Evolutionary conservation across 179 eudicot genomes (phyloP).

Genomic region (Sideroxylon spinosum): DNA sequence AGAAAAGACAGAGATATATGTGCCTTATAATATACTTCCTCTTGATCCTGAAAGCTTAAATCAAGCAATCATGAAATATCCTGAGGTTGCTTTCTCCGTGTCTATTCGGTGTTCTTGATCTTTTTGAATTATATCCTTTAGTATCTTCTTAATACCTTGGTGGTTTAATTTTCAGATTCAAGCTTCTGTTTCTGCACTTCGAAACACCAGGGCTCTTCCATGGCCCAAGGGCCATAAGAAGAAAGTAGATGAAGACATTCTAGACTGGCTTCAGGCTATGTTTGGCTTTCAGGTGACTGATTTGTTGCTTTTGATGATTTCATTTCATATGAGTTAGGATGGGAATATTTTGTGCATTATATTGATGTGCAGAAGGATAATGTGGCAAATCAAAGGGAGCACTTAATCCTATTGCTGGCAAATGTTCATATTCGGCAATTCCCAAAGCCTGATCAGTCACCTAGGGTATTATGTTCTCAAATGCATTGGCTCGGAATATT

Average conservation of each 20-base stretch:
- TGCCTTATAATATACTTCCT: slow-evolving; percentile 92
- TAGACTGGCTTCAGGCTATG: slow-evolving; percentile 92
- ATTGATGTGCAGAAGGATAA: slow-evolving; percentile 64
- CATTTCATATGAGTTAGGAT: slow-evolving; percentile 10
- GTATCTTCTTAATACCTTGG: neutral
- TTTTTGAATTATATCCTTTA: neutral
- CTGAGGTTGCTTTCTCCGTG: slow-evolving; percentile 53
- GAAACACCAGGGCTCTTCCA: slow-evolving; percentile 88
- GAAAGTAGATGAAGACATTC: slow-evolving; percentile 80
- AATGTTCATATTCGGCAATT: slow-evolving; percentile 86
- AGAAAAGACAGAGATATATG: slow-evolving; percentile 77
- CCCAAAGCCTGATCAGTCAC: slow-evolving; percentile 84
- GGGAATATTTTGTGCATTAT: neutral
- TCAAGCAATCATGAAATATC: slow-evolving; percentile 94
- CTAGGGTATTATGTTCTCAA: slow-evolving; percentile 45
- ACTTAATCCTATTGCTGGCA: slow-evolving; percentile 79
- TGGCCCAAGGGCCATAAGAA: slow-evolving; percentile 88
- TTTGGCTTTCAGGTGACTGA: slow-evolving; percentile 84
- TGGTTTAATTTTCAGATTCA: slow-evolving; percentile 53
- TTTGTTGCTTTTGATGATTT: neutral
- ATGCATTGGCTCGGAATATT: neutral
- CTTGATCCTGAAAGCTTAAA: slow-evolving; percentile 94
- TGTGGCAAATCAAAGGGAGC: slow-evolving; percentile 91
- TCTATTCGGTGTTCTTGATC: too few species aligned
- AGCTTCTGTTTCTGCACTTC: slow-evolving; percentile 84